These are phyloP conservation scores for Aureobasidium sp. DNA, from an alignment of 2,329 filamentous ascomycete species.

Conservation along the genomic window DNA sequence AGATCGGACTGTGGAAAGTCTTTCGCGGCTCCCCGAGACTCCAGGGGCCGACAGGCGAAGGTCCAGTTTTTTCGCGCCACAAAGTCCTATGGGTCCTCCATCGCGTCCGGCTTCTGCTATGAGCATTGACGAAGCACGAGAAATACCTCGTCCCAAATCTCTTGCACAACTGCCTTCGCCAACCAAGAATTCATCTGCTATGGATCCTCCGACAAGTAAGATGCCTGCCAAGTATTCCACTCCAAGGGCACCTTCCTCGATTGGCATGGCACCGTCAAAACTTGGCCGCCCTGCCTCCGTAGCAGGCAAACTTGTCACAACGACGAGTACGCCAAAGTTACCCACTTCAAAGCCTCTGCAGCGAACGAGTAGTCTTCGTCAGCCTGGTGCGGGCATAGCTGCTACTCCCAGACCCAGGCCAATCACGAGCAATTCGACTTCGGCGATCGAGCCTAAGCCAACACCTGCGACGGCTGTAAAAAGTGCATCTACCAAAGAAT, in stretches of 20 bases:
- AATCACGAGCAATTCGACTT: neutral
- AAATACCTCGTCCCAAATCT: conserved; percentile 28
- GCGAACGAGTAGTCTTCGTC: conserved; percentile 6
- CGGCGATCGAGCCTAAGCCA: neutral
- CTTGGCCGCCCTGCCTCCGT: neutral
- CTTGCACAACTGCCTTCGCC: conserved; percentile 26
- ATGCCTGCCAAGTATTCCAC: neutral
- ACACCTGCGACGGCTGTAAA: conserved; percentile 1
- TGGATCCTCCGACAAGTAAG: conserved; percentile 25
- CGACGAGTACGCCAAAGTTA: conserved; percentile 19
- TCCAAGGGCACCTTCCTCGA: neutral
- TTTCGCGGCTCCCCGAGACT: conserved; percentile 70
- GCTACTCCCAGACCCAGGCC: conserved; percentile 7
- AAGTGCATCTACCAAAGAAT: neutral
- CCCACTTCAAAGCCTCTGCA: neutral
- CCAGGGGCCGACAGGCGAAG: conserved; percentile 58
- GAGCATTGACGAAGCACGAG: conserved; percentile 42
- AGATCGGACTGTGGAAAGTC: conserved; percentile 78
- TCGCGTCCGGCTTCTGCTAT: conserved; percentile 55
- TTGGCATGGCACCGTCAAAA: neutral
- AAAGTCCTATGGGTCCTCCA: conserved; percentile 54
- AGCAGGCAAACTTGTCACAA: neutral
- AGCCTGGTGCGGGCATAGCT: neutral
- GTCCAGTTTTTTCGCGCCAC: conserved; percentile 64
- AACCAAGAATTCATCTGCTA: conserved; percentile 26